A percentile compares a stretch with the other conserved stretches of the same genome.
Evolutionary conservation across 352 stramenopile species (phyloP).

Genomic region (Elongisporangium undulatum): DNA sequence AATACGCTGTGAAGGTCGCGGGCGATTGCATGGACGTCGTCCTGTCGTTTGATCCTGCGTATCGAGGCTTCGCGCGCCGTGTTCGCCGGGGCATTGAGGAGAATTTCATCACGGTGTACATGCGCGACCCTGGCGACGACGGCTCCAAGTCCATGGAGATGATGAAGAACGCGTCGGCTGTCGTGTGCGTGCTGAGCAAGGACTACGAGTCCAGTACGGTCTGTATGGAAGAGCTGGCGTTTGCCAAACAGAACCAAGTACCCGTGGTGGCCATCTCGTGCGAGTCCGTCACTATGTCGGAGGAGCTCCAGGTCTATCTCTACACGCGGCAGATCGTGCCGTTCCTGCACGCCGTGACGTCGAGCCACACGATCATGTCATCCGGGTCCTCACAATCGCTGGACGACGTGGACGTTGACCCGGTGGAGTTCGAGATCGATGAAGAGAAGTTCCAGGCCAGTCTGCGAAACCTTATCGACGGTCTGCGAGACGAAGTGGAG

Average conservation of each 20-base stretch:
- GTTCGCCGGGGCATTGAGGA: slow-evolving; percentile 66
- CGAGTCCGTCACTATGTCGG: slow-evolving; percentile 49
- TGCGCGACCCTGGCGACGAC: slow-evolving; percentile 44
- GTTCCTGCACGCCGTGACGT: slow-evolving; percentile 54
- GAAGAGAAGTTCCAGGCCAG: slow-evolving; percentile 63
- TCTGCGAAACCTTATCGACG: slow-evolving; percentile 64
- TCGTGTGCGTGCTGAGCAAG: slow-evolving; percentile 69
- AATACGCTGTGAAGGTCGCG: slow-evolving; percentile 73
- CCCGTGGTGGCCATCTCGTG: slow-evolving; percentile 71
- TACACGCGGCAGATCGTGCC: slow-evolving; percentile 80
- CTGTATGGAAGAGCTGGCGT: slow-evolving; percentile 79
- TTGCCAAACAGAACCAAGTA: slow-evolving; percentile 64
- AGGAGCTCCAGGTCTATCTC: slow-evolving; percentile 73
- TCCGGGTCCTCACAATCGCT: slow-evolving; percentile 9
- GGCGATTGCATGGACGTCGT: slow-evolving; percentile 70
- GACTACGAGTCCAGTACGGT: slow-evolving; percentile 55
- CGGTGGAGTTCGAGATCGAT: slow-evolving; percentile 50
- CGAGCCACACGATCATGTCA: slow-evolving; percentile 25
- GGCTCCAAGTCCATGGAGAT: slow-evolving; percentile 37
- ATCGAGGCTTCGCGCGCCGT: slow-evolving; percentile 52
- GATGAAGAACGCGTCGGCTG: slow-evolving; percentile 58
- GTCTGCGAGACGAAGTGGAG: slow-evolving; percentile 72
- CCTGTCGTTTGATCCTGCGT: slow-evolving; percentile 70
- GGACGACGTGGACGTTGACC: slow-evolving; percentile 10
- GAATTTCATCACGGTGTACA: slow-evolving; percentile 72